Conservation (phyloP, 305 asterid genomes). For the Fraxinus greggii region DNA sequence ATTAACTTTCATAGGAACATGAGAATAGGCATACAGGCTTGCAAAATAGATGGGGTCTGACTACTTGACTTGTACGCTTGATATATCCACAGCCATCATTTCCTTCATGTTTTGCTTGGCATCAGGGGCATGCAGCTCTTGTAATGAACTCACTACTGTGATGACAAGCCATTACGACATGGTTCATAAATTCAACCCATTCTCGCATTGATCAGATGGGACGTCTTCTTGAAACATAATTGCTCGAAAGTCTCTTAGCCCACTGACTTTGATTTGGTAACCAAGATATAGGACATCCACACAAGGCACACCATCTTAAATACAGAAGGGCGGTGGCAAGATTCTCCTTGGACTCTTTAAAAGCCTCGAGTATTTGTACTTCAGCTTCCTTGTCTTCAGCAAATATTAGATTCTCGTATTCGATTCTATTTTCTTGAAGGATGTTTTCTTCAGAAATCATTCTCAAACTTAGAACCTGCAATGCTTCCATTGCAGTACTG, state of each 20-base stretch:
- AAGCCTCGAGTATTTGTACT: slow-evolving; percentile 41
- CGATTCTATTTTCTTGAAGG: slow-evolving; percentile 42
- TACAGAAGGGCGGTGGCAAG: slow-evolving; percentile 57
- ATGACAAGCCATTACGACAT: neutral
- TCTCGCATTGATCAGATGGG: neutral
- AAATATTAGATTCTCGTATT: slow-evolving; percentile 52
- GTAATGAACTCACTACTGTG: neutral
- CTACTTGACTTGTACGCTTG: neutral
- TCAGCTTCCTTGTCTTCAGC: slow-evolving; percentile 51
- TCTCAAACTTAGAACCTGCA: slow-evolving; percentile 74
- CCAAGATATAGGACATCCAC: slow-evolving; percentile 55
- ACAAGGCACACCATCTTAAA: slow-evolving; percentile 75
- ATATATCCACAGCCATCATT: neutral
- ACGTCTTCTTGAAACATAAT: slow-evolving; percentile 30
- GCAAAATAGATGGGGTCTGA: neutral
- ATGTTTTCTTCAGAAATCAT: slow-evolving; percentile 61
- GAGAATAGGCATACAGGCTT: neutral
- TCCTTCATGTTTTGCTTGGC: neutral
- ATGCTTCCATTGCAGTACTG: slow-evolving; percentile 82
- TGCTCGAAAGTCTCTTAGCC: slow-evolving; percentile 60
- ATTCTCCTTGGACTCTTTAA: slow-evolving; percentile 43
- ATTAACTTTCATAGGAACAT: neutral
- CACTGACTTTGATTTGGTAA: slow-evolving; percentile 62
- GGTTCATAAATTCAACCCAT: neutral
- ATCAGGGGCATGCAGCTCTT: neutral